Evolutionary conservation across 2,329 filamentous ascomycete species (phyloP).

Genomic region (Pseudopyricularia cyperi): DNA sequence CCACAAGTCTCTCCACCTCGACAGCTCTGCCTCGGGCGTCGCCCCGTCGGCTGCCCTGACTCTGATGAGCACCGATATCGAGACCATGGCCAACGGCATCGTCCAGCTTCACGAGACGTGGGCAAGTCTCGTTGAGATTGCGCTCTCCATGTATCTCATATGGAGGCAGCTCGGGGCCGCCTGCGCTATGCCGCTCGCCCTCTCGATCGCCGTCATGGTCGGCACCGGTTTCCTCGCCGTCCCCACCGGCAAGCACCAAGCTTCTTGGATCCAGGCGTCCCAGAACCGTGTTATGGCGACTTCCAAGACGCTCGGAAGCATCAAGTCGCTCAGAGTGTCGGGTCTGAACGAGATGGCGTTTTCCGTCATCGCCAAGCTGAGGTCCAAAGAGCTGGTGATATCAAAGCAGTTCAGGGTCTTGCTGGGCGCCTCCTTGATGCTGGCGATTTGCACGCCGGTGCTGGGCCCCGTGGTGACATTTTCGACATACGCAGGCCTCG

Average conservation of each 20-base stretch:
- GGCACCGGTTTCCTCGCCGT: neutral
- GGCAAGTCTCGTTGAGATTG: conserved; percentile 26
- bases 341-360: conserved; percentile 27
- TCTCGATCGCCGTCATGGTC: conserved; percentile 5
- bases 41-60: conserved; percentile 12
- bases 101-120: conserved; percentile 28
- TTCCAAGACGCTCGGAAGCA: conserved; percentile 29
- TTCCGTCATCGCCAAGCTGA: neutral
- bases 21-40: neutral
- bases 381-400: neutral
- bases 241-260: conserved; percentile 14
- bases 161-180: conserved; percentile 24
- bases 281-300: conserved; percentile 34
- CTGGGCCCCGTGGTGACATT: neutral
- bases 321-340: conserved; percentile 37
- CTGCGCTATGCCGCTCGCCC: conserved; percentile 25
- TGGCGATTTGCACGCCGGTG: neutral
- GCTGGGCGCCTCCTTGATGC: neutral
- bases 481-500: neutral
- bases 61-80: conserved; percentile 28
- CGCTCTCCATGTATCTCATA: conserved; percentile 24
- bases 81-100: conserved; percentile 18
- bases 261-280: conserved; percentile 34
- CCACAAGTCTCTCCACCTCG: neutral
- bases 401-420: neutral